phyloP scores from a whole-genome alignment of 192 early-diverging fungal species.

The Linderina pennispora region DNA sequence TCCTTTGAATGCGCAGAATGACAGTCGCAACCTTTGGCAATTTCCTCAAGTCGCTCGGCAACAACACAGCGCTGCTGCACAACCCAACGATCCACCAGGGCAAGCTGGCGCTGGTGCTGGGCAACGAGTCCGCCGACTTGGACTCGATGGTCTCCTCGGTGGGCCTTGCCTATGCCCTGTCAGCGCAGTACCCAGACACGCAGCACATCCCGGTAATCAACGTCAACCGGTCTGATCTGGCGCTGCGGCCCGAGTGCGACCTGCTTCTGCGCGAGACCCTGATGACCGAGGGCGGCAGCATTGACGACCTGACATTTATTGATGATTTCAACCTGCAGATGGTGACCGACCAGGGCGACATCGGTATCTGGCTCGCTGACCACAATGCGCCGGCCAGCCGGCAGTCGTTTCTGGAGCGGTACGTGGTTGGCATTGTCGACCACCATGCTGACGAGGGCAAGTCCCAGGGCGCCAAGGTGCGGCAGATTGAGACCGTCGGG shows the following conservation, averaged over 20 bases:
- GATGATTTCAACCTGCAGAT: conserved; percentile 20
- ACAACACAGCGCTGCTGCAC: conserved; percentile 13
- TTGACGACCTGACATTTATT: conserved; percentile 24
- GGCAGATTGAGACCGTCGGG: conserved; percentile 27
- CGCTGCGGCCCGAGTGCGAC: conserved; percentile 31
- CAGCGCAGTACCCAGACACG: neutral
- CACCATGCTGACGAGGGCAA: conserved; percentile 41
- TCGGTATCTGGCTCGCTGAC: conserved; percentile 33
- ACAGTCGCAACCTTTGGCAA: conserved; percentile 12
- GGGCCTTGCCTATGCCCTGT: conserved; percentile 28
- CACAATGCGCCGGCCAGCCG: conserved; percentile 36
- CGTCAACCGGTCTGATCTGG: conserved; percentile 19
- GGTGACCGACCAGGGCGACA: neutral
- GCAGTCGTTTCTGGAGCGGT: conserved; percentile 18
- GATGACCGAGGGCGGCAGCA: conserved; percentile 1
- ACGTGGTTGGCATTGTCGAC: conserved; percentile 40
- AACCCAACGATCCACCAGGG: neutral
- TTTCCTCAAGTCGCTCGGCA: conserved; percentile 25
- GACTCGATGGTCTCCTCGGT: conserved; percentile 47
- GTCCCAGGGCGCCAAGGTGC: conserved; percentile 5
- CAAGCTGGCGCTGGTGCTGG: conserved; percentile 35
- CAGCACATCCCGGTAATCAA: conserved; percentile 35
- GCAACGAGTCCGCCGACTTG: conserved; percentile 47
- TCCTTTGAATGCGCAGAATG: no score
- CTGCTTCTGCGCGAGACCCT: conserved; percentile 10